These are phyloP conservation scores for Erythrophleum ivorense DNA, from an alignment of 331 rosid genomes.

Conservation along the genomic window DNA sequence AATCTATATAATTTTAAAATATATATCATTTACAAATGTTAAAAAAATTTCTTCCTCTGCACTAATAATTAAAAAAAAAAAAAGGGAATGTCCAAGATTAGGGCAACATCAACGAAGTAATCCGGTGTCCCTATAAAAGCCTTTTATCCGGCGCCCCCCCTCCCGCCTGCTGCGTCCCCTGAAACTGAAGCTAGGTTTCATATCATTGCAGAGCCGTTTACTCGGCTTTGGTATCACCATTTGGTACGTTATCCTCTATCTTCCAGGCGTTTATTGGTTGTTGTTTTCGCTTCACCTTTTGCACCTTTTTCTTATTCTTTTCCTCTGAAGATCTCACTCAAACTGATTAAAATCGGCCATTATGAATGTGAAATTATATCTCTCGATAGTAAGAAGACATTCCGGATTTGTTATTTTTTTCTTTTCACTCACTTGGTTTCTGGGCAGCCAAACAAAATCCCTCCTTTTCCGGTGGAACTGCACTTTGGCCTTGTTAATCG, in stretches of 20 bases:
- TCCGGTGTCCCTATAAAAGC: background rate
- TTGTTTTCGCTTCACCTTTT: background rate
- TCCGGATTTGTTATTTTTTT: background rate
- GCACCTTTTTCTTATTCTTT: background rate
- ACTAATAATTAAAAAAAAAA: too few species aligned
- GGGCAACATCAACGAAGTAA: background rate
- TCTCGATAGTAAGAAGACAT: background rate
- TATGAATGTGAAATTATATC: background rate
- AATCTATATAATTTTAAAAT: too few species aligned
- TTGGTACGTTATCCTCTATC: slow-evolving; percentile 4
- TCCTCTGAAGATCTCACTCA: background rate
- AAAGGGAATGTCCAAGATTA: background rate
- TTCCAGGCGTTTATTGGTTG: background rate
- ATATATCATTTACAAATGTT: too few species aligned
- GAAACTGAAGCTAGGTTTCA: background rate
- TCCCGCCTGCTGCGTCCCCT: background rate
- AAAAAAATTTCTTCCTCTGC: too few species aligned
- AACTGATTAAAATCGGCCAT: background rate
- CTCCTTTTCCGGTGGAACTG: background rate
- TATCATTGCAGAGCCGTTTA: background rate
- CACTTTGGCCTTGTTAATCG: background rate
- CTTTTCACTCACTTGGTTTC: background rate
- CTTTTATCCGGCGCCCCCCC: background rate
- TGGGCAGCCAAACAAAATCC: background rate
- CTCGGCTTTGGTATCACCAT: background rate